Base-by-base conservation (phyloP, 176 grass and related monocot genomes). In the Rhynchospora tenuis region DNA sequence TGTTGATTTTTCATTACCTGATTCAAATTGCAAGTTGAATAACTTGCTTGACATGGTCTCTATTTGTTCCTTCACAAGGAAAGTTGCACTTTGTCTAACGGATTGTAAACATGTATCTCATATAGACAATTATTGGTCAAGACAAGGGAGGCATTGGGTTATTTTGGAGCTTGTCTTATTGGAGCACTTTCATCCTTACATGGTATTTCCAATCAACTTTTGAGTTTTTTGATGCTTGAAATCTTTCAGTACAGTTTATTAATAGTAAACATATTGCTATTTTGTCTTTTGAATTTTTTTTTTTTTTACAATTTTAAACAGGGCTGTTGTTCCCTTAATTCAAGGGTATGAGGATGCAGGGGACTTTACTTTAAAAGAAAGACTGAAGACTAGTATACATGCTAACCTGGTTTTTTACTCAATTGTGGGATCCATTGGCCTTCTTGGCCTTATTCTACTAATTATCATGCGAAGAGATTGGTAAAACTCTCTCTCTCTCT, bases 151-250 rank as follows among this genome's bases (percentile, higher is more conserved):
- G 88, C 78, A 93, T 99, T 83, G 93, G 92, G 38, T 95, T 99
- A 83, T 99, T 99, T 80, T 99, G 96, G 96, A 93, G 96, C 65
- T 95, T 93, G 89, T 99, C 96, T 14, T 99, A 99, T 89, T 99
- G 96, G 96, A 99, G 96, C 76, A 99, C 96, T 83, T 99, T 99
- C 89, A 88, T 99, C 84, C 88, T 99, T 81, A 99, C 96, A 88
- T 99, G 96, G 96, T 99, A 93, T 46, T 26, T 19, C 55, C 0
- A 3, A 31, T 67, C 43, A 33, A 71, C 19, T 87, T 23, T 4
- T 79, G 29, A 87, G 67, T 70, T 88, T 80, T 59, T 16, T 59
- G 33, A 67, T 90, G 81, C 9, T 64, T 24, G 8, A 83, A 19
- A 26, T 78, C 61, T 55, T 65, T 31, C 10, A 7, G 22, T 45